phyloP scores from a whole-genome alignment of 441 rosid species.

The Mallotus japonicus region DNA sequence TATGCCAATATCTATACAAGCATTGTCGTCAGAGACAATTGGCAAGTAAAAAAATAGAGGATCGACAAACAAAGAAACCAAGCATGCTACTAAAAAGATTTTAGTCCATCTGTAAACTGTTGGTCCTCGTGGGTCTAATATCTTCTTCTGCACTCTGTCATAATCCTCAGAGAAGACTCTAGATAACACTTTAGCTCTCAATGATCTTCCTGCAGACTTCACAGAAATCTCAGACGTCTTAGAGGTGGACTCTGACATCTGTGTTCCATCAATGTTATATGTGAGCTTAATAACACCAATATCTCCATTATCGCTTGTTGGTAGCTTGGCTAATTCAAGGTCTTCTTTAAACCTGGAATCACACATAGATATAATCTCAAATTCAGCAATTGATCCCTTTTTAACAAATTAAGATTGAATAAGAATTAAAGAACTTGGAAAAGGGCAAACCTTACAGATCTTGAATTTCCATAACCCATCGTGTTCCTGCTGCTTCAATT shows the following conservation, averaged over 20 bases:
- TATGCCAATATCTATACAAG: constrained; percentile 59
- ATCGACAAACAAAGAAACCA: constrained; percentile 78
- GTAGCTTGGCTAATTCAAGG: constrained; percentile 41
- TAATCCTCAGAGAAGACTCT: constrained; percentile 83
- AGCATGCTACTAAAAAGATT: constrained; percentile 64
- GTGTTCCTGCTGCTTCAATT: constrained; percentile 14
- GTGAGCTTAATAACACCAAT: constrained; percentile 32
- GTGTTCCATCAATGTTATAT: constrained; percentile 56
- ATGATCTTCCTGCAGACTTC: constrained; percentile 35
- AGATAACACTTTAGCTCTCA: constrained; percentile 61
- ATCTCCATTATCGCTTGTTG: constrained; percentile 41
- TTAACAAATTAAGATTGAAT: background rate
- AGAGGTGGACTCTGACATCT: constrained; percentile 31
- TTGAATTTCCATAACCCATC: constrained; percentile 57
- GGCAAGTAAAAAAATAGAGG: constrained; percentile 87
- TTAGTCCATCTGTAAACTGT: constrained; percentile 67
- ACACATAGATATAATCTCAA: constrained; percentile 7
- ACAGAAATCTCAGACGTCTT: constrained; percentile 14
- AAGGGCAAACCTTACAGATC: constrained; percentile 66
- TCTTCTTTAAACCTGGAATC: constrained; percentile 55
- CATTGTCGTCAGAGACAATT: constrained; percentile 39
- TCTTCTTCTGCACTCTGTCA: constrained; percentile 55
- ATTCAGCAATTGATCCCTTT: background rate
- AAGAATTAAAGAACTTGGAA: constrained; percentile 6
- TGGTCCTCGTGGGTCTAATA: constrained; percentile 79